Percentiles rank a stretch among this genome's conserved stretches.
phyloP scores from a whole-genome alignment of 1,284 basidiomycete genomes.

The Ceratorhiza oryzae-sativae region DNA sequence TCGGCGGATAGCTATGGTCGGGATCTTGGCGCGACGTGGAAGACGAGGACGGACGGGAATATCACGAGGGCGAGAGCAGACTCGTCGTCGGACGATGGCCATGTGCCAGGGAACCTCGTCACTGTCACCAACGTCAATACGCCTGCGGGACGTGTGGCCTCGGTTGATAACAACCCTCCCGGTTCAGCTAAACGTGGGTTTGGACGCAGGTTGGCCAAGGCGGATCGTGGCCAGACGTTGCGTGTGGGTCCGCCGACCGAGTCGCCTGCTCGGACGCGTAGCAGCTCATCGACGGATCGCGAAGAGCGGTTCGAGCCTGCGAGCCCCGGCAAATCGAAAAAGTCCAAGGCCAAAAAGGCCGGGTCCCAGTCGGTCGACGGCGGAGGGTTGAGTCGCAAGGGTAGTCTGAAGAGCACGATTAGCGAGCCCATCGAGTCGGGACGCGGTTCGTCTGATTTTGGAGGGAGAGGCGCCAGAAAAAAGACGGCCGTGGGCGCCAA shows the following conservation, averaged over 20 bases:
- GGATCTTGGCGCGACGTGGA: not conserved
- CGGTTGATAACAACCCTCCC: slow-evolving; percentile 30
- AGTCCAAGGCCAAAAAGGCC: slow-evolving; percentile 1
- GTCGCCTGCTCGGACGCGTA: not conserved
- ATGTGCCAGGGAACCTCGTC: slow-evolving; percentile 1
- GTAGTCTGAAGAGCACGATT: slow-evolving; percentile 35
- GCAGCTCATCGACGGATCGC: slow-evolving; percentile 12
- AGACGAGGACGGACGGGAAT: slow-evolving; percentile 19
- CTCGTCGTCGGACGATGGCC: slow-evolving; percentile 38
- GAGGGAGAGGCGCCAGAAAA: not conserved
- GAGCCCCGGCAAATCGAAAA: not conserved
- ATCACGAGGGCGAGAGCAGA: not conserved
- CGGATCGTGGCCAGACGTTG: slow-evolving; percentile 24
- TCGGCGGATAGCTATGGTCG: slow-evolving; percentile 11
- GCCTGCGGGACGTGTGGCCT: not conserved
- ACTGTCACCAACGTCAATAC: slow-evolving; percentile 20
- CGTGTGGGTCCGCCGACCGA: slow-evolving; percentile 36
- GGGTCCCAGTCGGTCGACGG: slow-evolving; percentile 28
- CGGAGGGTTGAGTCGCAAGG: slow-evolving; percentile 34
- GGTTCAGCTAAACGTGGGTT: not conserved
- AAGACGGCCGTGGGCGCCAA: not conserved
- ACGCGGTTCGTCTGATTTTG: not conserved
- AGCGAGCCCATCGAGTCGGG: slow-evolving; percentile 15
- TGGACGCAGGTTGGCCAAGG: slow-evolving; percentile 34
- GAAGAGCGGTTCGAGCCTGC: slow-evolving; percentile 24